Base-by-base conservation (phyloP, 192 early-diverging fungal species). In the Umbelopsis sp. region DNA sequence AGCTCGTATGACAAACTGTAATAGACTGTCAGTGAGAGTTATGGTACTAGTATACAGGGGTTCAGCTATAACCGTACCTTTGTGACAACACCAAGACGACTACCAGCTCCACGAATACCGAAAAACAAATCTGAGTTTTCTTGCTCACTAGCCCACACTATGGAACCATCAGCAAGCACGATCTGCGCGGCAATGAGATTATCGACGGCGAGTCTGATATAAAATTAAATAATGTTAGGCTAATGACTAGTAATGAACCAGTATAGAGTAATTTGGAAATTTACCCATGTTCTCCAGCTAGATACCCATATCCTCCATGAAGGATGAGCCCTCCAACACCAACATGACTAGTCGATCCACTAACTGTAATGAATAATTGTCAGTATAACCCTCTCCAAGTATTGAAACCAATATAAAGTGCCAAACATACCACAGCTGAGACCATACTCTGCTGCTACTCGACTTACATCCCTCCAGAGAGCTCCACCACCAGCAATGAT, bases 21-120 rank as follows among this genome's bases (percentile, higher is more conserved):
- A 10, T 32, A 32, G 12, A 69, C 16, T 51, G n/a, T 3, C 3
- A 16, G 8, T 31, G 26, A 20, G 20, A 7, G 29, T 34, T 9
- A 4, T 11, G 14, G n/a, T 16, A 36, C 7, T 9, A 11, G 29
- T 1, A 34, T 36, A 2, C 5, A 12, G 24, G 14, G 12, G 24
- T 20, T 34, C 17, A 14, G 10, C 4, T 25, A 49, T 31, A 26
- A 45, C 29, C 25, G 47, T 65, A 73, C 71, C 45, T 76, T 76
- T 1, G 69, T 76, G 2, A 71, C 69, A 12, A 75, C 71, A 11
- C 69, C 78, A 66, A 79, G 71, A 4, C 70, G 69, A 22, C 38
- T 72, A 14, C 87, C 87, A 38, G 80, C 88, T n/a, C 89, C 89
- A 34, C 87, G 86, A 14, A 89, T 56, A 9, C 86, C 87, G 82